Percentiles rank a stretch among this genome's conserved stretches.
phyloP scores from a whole-genome alignment of 164 flowering plant species.

The Umbilicus rupestris region DNA sequence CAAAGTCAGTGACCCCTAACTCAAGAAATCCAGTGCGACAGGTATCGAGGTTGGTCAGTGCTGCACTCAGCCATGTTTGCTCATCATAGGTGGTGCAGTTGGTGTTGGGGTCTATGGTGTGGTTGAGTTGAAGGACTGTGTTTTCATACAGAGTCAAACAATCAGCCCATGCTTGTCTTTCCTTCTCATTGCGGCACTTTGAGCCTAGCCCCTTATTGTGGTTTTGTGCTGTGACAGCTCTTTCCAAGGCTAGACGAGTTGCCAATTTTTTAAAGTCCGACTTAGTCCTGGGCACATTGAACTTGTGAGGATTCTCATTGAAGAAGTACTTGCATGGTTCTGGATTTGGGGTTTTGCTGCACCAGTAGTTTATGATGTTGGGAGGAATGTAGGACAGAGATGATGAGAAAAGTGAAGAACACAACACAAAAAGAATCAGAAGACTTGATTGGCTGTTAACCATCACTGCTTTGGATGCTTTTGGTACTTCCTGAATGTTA shows the following conservation, averaged over 20 bases:
- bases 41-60: conserved; percentile 45
- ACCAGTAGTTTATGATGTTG: conserved; percentile 29
- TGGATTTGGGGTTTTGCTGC: conserved; percentile 42
- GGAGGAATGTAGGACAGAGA: conserved; percentile 8
- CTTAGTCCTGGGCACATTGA: conserved; percentile 12
- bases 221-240: conserved; percentile 22
- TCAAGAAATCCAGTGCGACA: conserved; percentile 38
- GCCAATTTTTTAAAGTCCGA: conserved; percentile 30
- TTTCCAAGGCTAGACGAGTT: conserved; percentile 25
- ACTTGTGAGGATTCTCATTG: conserved; percentile 8
- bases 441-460: not conserved
- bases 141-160: conserved; percentile 34
- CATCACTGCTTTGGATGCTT: not conserved
- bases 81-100: conserved; percentile 28
- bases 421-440: not conserved
- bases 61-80: conserved; percentile 55
- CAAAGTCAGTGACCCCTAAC: conserved; percentile 21
- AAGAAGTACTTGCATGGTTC: conserved; percentile 34
- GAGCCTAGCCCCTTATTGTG: conserved; percentile 22
- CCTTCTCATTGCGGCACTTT: conserved; percentile 25
- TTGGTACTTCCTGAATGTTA: not conserved
- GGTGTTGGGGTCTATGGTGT: conserved; percentile 25
- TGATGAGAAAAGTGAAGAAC: not conserved
- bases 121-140: conserved; percentile 37
- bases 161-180: conserved; percentile 43